Percentiles rank a stretch among this genome's conserved stretches.
Evolutionary conservation across 768 basidiomycete species (phyloP).

Genomic region (Hysterangium stoloniferum): DNA sequence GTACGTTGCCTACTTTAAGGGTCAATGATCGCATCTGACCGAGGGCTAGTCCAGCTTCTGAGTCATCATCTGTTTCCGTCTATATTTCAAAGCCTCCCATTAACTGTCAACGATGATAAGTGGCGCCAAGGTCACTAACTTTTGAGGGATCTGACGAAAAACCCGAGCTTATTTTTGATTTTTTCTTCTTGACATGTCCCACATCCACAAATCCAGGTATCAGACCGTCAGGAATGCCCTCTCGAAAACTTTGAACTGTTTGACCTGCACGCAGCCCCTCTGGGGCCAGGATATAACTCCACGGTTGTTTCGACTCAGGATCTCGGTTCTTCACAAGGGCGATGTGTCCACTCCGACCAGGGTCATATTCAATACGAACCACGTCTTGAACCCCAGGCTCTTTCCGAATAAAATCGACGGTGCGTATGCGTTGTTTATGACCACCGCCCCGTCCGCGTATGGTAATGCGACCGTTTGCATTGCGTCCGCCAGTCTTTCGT

Average conservation of each 20-base stretch:
- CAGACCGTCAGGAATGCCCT: constrained; percentile 72
- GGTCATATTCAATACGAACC: constrained; percentile 94
- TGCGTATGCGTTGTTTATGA: constrained; percentile 77
- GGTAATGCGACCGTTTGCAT: constrained; percentile 70
- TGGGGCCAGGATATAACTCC: constrained; percentile 90
- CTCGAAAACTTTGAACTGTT: constrained; percentile 75
- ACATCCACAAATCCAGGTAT: constrained; percentile 40
- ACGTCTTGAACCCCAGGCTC: constrained; percentile 82
- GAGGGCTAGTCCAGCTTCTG: constrained; percentile 46
- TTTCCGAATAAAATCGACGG: constrained; percentile 78
- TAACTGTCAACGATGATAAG: no score
- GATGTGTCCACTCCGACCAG: constrained; percentile 88
- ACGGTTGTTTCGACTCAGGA: constrained; percentile 45
- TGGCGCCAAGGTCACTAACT: background rate
- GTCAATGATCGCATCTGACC: constrained; percentile 80
- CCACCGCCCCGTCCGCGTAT: constrained; percentile 89
- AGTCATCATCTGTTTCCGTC: constrained; percentile 8
- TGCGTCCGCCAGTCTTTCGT: constrained; percentile 83
- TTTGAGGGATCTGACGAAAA: background rate
- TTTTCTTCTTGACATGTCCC: constrained; percentile 1
- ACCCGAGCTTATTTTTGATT: no score
- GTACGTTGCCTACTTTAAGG: constrained; percentile 86
- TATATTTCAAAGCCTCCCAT: background rate
- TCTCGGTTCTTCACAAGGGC: constrained; percentile 72
- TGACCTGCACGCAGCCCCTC: constrained; percentile 87